These are phyloP conservation scores for Truncatella angustata DNA, from an alignment of 2,329 filamentous ascomycete species.

Conservation along the genomic window DNA sequence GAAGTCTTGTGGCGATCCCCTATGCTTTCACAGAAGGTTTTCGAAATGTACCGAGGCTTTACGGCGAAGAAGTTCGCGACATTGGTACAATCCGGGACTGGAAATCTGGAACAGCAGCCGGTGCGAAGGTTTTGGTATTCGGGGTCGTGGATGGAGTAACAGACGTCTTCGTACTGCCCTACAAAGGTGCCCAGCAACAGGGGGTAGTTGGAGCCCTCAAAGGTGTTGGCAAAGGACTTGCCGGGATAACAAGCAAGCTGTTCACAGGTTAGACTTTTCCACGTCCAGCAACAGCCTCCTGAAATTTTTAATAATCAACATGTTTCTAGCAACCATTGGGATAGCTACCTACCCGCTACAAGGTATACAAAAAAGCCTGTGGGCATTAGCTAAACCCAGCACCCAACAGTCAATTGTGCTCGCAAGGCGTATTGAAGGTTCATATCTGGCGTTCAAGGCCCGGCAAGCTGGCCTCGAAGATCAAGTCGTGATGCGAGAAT, in stretches of 20 bases:
- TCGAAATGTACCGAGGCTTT: constrained; percentile 15
- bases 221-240: constrained; percentile 42
- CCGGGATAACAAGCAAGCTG: constrained; percentile 12
- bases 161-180: constrained; percentile 40
- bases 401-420: not conserved
- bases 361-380: constrained; percentile 6
- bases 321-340: constrained; percentile 12
- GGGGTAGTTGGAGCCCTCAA: constrained; percentile 38
- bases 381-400: not conserved
- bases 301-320: constrained; percentile 14
- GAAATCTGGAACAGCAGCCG: constrained; percentile 13
- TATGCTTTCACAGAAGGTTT: constrained; percentile 17
- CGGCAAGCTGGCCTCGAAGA: not conserved
- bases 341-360: constrained; percentile 16
- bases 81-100: constrained; percentile 14
- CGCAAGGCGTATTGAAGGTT: not conserved
- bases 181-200: constrained; percentile 35
- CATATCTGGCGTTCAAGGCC: not conserved
- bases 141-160: constrained; percentile 37
- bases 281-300: constrained; percentile 14
- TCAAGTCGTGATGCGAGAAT: not conserved
- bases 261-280: constrained; percentile 10
- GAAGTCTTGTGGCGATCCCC: constrained; percentile 10
- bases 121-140: constrained; percentile 13
- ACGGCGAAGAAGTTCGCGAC: constrained; percentile 15